These are phyloP conservation scores for Chalaropsis ovoidea DNA, from an alignment of 2,329 filamentous ascomycete genomes.

Conservation along the genomic window DNA sequence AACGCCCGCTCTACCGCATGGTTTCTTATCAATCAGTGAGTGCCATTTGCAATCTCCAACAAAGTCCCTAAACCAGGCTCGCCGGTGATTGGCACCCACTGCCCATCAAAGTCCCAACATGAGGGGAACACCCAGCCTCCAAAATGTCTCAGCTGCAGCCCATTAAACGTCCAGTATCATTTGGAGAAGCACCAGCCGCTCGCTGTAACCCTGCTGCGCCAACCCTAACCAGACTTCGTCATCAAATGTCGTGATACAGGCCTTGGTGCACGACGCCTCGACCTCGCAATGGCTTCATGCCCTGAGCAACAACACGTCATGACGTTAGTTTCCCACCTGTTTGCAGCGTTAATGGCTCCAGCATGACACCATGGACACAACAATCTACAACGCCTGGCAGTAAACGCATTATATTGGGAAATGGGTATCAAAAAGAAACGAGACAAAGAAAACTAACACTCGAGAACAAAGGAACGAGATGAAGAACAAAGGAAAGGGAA, in stretches of 20 bases:
- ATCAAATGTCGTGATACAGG: neutral
- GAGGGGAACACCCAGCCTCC: neutral
- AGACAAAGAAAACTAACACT: neutral
- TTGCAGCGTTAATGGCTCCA: neutral
- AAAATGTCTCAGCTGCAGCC: neutral
- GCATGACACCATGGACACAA: neutral
- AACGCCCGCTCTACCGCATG: neutral
- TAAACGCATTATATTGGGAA: constrained; percentile 14
- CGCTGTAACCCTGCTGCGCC: neutral
- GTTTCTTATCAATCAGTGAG: too few species aligned
- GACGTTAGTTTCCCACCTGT: neutral
- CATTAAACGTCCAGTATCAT: neutral
- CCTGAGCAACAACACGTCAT: neutral
- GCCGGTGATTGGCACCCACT: too few species aligned
- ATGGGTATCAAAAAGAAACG: constrained; percentile 8
- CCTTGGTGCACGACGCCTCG: neutral
- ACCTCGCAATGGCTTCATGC: neutral
- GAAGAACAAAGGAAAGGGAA: constrained; percentile 1
- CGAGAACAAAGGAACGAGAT: constrained; percentile 10
- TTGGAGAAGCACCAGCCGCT: neutral
- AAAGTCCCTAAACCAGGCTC: neutral
- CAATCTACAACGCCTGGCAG: neutral
- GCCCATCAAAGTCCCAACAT: neutral
- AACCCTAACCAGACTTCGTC: neutral
- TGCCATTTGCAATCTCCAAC: neutral